Base-by-base conservation (phyloP, 192 early-diverging fungal genomes). In the Coemansia sp. region DNA sequence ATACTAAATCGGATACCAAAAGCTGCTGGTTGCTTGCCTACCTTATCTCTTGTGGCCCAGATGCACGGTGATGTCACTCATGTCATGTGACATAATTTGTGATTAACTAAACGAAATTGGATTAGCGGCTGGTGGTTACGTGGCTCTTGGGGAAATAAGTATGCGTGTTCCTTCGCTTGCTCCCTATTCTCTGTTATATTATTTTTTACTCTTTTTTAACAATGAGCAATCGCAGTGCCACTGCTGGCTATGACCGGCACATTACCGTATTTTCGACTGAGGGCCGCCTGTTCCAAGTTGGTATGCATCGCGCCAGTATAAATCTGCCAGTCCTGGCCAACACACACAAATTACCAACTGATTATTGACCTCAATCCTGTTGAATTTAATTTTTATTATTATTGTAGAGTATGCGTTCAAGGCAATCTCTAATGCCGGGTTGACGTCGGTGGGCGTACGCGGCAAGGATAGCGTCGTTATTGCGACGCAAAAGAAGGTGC, bases 181-280 rank as follows among this genome's bases (percentile, higher is more conserved):
- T 11, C 19, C 12, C 11, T 10, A 21, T 27, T 14, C 53, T 12
- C 12, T 57, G 53, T 19, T 57, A n/a, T 14, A n/a, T 25, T 31
- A 0, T 27, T 15, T 29, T 10, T 25, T 31, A 29, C 1, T 57
- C 2, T 31, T 57, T 23, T 57, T 31, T 17, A 17, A 0, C 27
- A 72, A 84, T 84, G 82, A 77, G 78, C 75, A 76, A 51, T 53
- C 82, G 76, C 59, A 76, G 77, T n/a, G 70, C 82, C 53, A 78
- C 69, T 44, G 78, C 86, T 25, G 94, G 95, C 71, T 97, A 99
- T 85, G 98, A 99, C 87, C 92, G 98, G 66, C 96, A 99, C 76
- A 98, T 99, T 78, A 99, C 98, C 64, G 93, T 99, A 78, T 99
- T 99, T 75, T 99, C 98, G 29, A 97, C 98, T 23, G 98, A 99